phyloP scores from a whole-genome alignment of 371 early-diverging fungal genomes.

The Entomophthora muscae region DNA sequence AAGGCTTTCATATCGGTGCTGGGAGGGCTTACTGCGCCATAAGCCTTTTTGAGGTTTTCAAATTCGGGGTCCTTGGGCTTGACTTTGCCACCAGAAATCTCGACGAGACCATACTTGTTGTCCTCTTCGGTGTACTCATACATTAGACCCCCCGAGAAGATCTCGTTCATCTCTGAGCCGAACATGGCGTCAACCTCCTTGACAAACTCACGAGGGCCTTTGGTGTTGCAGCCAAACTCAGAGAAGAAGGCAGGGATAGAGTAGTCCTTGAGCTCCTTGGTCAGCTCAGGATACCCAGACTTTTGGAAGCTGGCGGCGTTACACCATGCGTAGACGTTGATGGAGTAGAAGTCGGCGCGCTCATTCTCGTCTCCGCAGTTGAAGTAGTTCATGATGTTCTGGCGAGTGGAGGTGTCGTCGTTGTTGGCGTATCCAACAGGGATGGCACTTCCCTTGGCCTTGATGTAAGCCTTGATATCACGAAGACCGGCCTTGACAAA shows the following conservation, averaged over 20 bases:
- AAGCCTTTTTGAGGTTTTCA: constrained; percentile 5
- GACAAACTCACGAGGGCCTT: constrained; percentile 28
- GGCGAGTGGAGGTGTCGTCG: constrained; percentile 51
- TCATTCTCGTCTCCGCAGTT: constrained; percentile 44
- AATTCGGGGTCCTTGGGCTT: constrained; percentile 1
- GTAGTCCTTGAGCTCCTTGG: constrained; percentile 27
- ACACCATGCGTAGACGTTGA: constrained; percentile 51
- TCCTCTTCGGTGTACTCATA: constrained; percentile 66
- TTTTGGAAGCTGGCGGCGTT: constrained; percentile 26
- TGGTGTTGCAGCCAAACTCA: constrained; percentile 44
- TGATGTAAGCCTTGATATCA: constrained; percentile 47
- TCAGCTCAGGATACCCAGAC: constrained; percentile 37
- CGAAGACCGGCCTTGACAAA: constrained; percentile 56
- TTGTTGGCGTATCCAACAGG: constrained; percentile 72
- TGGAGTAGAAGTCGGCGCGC: constrained; percentile 53
- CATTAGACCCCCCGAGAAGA: constrained; percentile 58
- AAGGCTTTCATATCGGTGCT: not conserved
- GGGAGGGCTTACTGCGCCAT: not conserved
- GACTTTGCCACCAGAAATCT: constrained; percentile 22
- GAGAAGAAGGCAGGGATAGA: constrained; percentile 40
- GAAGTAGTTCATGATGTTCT: constrained; percentile 46
- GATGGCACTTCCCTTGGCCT: constrained; percentile 24
- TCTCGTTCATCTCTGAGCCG: constrained; percentile 40
- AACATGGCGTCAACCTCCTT: constrained; percentile 25
- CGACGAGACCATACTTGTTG: constrained; percentile 60